These are phyloP conservation scores for Colletotrichum eleusines DNA, from an alignment of 2,329 filamentous ascomycete species.

Conservation along the genomic window DNA sequence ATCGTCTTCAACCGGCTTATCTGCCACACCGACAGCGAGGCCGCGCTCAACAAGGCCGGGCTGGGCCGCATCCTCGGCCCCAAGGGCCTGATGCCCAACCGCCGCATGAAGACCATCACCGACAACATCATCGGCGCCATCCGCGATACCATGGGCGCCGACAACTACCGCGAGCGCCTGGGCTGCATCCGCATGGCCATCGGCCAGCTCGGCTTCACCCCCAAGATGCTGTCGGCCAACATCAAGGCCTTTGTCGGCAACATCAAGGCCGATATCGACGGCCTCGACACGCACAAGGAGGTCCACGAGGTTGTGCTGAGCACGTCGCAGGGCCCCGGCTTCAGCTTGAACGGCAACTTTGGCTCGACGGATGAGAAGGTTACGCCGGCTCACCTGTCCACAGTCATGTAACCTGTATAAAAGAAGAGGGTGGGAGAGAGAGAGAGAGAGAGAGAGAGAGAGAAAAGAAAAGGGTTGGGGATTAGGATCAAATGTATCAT, in stretches of 20 bases:
- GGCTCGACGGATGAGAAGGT: slow-evolving; percentile 70
- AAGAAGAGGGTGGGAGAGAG: background rate
- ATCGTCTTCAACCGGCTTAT: slow-evolving; percentile 92
- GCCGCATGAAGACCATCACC: slow-evolving; percentile 90
- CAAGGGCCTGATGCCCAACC: slow-evolving; percentile 90
- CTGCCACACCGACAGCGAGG: slow-evolving; percentile 83
- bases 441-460: background rate
- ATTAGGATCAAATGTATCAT: slow-evolving; percentile 52
- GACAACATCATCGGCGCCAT: slow-evolving; percentile 81
- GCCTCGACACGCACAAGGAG: slow-evolving; percentile 55
- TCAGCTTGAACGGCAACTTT: slow-evolving; percentile 87
- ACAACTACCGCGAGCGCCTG: slow-evolving; percentile 86
- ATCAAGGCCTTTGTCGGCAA: slow-evolving; percentile 81
- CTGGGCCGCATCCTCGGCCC: slow-evolving; percentile 88
- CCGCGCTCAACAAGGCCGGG: slow-evolving; percentile 83
- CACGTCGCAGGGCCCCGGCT: slow-evolving; percentile 86
- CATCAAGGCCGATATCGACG: slow-evolving; percentile 79
- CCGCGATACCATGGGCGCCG: slow-evolving; percentile 84
- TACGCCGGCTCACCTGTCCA: slow-evolving; percentile 64
- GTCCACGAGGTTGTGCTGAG: slow-evolving; percentile 79
- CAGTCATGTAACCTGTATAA: slow-evolving; percentile 61
- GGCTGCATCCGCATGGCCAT: slow-evolving; percentile 92
- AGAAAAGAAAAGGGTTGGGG: slow-evolving; percentile 14
- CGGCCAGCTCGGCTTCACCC: slow-evolving; percentile 89
- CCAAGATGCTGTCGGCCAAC: slow-evolving; percentile 87